Conservation (phyloP, 2,329 filamentous ascomycete genomes). For the Paracoccidioides lutzii region DNA sequence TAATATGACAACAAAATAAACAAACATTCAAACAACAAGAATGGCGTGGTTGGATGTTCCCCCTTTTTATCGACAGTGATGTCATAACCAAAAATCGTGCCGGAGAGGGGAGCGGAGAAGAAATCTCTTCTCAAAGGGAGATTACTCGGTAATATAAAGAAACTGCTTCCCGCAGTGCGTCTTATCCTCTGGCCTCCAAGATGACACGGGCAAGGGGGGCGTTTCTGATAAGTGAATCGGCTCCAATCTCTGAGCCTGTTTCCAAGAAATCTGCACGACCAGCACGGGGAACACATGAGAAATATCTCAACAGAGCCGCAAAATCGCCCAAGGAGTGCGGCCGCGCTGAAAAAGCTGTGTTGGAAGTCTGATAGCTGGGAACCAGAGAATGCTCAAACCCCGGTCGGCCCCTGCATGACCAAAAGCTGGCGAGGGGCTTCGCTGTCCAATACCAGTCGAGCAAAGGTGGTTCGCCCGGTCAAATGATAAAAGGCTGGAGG, state of each 20-base stretch:
- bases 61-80: neutral
- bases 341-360: neutral
- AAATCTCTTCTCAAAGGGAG: neutral
- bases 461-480: neutral
- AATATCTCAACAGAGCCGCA: neutral
- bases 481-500: neutral
- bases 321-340: neutral
- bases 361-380: neutral
- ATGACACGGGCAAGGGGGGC: too few relatives aligned
- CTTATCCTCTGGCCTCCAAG: too few relatives aligned
- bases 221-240: too few relatives aligned
- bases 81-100: neutral
- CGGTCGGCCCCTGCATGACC: constrained; percentile 1
- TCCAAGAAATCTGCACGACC: too few relatives aligned
- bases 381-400: neutral
- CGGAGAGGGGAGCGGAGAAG: neutral
- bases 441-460: neutral
- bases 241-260: too few relatives aligned
- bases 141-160: neutral
- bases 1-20: neutral
- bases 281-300: neutral
- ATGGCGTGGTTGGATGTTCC: neutral
- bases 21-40: too few relatives aligned
- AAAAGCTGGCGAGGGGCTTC: too few relatives aligned
- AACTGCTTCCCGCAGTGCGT: too few relatives aligned